These are phyloP conservation scores for Phaeoacremonium minimum DNA, from an alignment of 2,329 filamentous ascomycete genomes.

Conservation along the genomic window DNA sequence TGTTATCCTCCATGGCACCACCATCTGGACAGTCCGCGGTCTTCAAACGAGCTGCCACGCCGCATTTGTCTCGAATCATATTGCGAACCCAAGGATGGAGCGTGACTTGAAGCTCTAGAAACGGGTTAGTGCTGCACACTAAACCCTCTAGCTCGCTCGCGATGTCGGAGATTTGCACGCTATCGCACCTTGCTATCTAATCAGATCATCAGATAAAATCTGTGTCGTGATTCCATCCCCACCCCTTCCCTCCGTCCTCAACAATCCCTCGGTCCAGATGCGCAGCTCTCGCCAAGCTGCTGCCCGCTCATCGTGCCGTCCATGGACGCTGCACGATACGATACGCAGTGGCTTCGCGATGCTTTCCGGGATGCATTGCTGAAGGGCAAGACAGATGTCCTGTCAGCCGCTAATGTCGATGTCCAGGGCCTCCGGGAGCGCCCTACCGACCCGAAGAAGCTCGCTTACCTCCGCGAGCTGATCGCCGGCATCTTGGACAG, in stretches of 20 bases:
- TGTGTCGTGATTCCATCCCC: not conserved
- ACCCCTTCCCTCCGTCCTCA: not conserved
- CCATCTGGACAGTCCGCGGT: too few species aligned
- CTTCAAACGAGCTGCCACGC: too few species aligned
- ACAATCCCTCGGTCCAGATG: not conserved
- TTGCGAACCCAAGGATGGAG: too few species aligned
- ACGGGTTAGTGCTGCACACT: too few species aligned
- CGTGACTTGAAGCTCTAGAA: too few species aligned
- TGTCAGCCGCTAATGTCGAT: not conserved
- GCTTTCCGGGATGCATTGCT: not conserved
- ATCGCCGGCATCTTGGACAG: slow-evolving; percentile 25
- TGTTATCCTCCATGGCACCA: too few species aligned
- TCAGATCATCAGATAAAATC: not conserved
- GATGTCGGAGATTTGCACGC: too few species aligned
- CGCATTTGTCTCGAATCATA: too few species aligned
- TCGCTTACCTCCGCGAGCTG: slow-evolving; percentile 25
- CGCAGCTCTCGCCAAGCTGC: not conserved
- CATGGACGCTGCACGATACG: not conserved
- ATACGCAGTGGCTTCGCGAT: not conserved
- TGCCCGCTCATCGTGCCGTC: not conserved
- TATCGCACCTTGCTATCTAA: too few species aligned
- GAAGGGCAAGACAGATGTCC: not conserved
- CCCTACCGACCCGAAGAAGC: slow-evolving; percentile 20
- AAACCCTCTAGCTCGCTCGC: too few species aligned
- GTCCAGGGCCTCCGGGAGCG: not conserved